Base-by-base conservation (phyloP, 495 filamentous ascomycete genomes). In the Talaromyces trachyspermus region DNA sequence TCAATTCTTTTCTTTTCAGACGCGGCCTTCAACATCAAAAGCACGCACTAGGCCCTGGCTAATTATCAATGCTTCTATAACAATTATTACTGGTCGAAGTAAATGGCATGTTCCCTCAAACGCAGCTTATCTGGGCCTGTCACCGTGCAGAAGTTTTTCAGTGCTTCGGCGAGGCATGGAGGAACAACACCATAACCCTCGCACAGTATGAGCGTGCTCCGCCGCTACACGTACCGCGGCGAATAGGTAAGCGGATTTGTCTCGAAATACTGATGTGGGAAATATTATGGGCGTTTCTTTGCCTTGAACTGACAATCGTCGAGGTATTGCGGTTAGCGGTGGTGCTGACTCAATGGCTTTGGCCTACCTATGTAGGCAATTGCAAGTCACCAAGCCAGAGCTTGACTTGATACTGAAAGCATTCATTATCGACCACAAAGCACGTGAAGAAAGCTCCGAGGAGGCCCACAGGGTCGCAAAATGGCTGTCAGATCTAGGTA, bases 261-360 rank as follows among this genome's bases (percentile, higher is more conserved):
- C 3, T 19, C 6, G n/a, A n/a, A n/a, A n/a, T 22, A 33, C 19
- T 45, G n/a, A 5, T 30, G 1, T 15, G 9, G 19, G 5, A 37
- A 37, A 15, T 7, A 37, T 37, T n/a, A 9, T 32, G 14, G 1
- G 14, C 29, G 14, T 2, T 32, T n/a, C 14, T 1, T 32, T 32
- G 2, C 14, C 29, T n/a, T 5, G 11, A 2, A 26, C 41, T 33
- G 7, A 45, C 23, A 22, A 49, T 32, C 2, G 19, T 29, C 29
- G 1, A 94, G 91, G 78, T 47, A 66, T 96, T 22, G 91, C 91
- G 9, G 68, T 97, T 38, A 96, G 91, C 60, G 92, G 92, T 5
- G 92, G 92, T 12, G 85, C 92, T 11, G 92, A 98, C 57, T 97
- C 92, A 4, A 98, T 95, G 89, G 91, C 90, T 17, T 69, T 98